Evolutionary conservation across 768 basidiomycete genomes (phyloP).

Genomic region (Agrocybe pediades): DNA sequence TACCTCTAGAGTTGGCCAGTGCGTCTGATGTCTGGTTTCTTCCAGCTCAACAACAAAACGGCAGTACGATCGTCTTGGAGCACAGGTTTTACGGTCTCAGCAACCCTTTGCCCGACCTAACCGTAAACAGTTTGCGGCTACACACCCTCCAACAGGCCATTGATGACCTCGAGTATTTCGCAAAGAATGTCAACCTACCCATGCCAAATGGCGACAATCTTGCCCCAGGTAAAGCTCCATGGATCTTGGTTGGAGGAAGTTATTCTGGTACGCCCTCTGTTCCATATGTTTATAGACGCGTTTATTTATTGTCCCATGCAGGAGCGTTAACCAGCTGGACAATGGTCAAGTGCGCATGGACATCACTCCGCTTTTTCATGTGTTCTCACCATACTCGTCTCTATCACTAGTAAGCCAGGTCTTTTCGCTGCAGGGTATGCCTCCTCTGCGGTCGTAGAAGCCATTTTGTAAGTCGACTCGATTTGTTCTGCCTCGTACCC

Average conservation of each 20-base stretch:
- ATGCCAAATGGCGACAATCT: conserved; percentile 66
- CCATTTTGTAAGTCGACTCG: conserved; percentile 44
- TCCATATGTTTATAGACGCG: not conserved
- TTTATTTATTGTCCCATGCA: conserved; percentile 4
- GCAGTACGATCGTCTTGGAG: conserved; percentile 64
- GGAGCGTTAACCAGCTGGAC: conserved; percentile 60
- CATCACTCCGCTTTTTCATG: not conserved
- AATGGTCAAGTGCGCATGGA: conserved; percentile 58
- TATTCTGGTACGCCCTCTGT: conserved; percentile 41
- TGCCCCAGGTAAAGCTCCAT: conserved; percentile 53
- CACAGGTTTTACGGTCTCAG: conserved; percentile 80
- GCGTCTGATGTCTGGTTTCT: not conserved
- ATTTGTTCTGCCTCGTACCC: not conserved
- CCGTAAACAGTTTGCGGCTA: conserved; percentile 52
- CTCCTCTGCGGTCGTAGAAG: conserved; percentile 67
- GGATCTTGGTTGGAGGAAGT: conserved; percentile 53
- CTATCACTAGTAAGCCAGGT: conserved; percentile 49
- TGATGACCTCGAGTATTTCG: conserved; percentile 72
- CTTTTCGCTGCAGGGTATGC: conserved; percentile 68
- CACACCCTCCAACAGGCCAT: conserved; percentile 77
- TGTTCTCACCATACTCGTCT: not conserved
- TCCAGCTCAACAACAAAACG: conserved; percentile 64
- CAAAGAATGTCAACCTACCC: conserved; percentile 63
- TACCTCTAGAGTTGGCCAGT: not conserved
- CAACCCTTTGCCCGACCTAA: conserved; percentile 66